Evolutionary conservation across 1,139 yeast genomes (phyloP), one percentile per base, ranked within the genome.

Genomic region (Sugiyamaella xylanicola): DNA sequence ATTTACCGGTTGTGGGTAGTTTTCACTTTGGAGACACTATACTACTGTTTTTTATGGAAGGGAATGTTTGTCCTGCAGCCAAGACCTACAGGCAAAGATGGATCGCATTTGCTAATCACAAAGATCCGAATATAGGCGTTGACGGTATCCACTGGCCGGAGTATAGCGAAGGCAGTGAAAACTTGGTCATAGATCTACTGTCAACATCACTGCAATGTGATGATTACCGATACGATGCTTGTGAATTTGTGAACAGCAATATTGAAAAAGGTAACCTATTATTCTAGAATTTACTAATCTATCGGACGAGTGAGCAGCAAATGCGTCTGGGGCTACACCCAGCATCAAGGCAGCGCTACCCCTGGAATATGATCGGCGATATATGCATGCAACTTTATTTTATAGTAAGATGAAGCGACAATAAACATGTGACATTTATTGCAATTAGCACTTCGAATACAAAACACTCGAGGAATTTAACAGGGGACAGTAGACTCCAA

Each of bases 151-250:
- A 48, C 25, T 58, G 61, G 61, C 55, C 55, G 2, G 32, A 54
- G 37, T 59, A 82, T 81, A 0, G 86, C 85, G 16, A 11, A 1
- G 40, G 25, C 3, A 46, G 27, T 15, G 46, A 56, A 20, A 52
- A 54, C 17, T 17, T 47, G 11, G 40, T 40, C 3, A 32, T 46
- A 5, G 52, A 46, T 20, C n/a, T 15, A 4, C 11, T 29, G 1
- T 41, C 43, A 13, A 36, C 49, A 2, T 20, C 29, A 4, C 27
- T 46, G 4, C 39, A 27, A 3, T 29, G 40, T 17, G 56, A 48
- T 42, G 27, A 40, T 21, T 49, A 41, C 39, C 37, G 53, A 15
- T 39, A 17, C 2, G 21, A 16, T 3, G 35, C 53, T 3, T 37
- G 20, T 16, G 17, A 37, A 15, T 49, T 15, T 20, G 21, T 49